Evolutionary conservation across 202 grass and related monocot species (phyloP), one percentile per base, ranked within the genome.

Genomic region (Setaria viridis): DNA sequence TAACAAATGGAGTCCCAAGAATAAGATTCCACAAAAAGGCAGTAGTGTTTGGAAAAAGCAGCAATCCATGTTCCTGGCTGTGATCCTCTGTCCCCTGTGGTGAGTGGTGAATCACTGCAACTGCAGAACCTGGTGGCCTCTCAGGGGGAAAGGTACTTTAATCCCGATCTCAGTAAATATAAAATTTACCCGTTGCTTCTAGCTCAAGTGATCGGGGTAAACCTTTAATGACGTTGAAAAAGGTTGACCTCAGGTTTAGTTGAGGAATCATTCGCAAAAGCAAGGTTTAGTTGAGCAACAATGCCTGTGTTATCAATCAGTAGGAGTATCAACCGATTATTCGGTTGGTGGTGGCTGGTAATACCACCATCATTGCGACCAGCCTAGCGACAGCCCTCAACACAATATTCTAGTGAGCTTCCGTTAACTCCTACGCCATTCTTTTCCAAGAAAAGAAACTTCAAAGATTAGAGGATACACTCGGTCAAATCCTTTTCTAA

Each of bases 311-410:
- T 33, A 62, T 70, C 75, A 82, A 79, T 79, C n/a, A 75, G 50
- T 70, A 76, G 73, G 16, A 76, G 73, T 66, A 83, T 77, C 65
- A 71, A 21, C 56, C 70, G 4, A 75, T 90, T 37, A 84, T 87
- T 84, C 29, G 69, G 74, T 83, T 43, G 89, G 25, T 80, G 43
- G 80, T 69, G 58, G 46, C 43, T 57, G 78, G 45, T 86, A 65
- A 74, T 53, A 62, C 33, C 62, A 14, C 17, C 65, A 90, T 87
- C 85, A 87, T 91, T 87, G 80, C 69, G 0, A 80, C 62, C 89
- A 91, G 89, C 85, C 89, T 87, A 87, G 89, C 76, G 20, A 87
- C 85, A 87, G 80, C 80, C 76, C 47, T 47, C 6, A 63, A 63
- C 51, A 56, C 62, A 70, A 16, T 65, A 76, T 84, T 69, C 65